These are phyloP conservation scores for Cicer chorassanicum DNA, from an alignment of 306 rosid species.

Conservation along the genomic window DNA sequence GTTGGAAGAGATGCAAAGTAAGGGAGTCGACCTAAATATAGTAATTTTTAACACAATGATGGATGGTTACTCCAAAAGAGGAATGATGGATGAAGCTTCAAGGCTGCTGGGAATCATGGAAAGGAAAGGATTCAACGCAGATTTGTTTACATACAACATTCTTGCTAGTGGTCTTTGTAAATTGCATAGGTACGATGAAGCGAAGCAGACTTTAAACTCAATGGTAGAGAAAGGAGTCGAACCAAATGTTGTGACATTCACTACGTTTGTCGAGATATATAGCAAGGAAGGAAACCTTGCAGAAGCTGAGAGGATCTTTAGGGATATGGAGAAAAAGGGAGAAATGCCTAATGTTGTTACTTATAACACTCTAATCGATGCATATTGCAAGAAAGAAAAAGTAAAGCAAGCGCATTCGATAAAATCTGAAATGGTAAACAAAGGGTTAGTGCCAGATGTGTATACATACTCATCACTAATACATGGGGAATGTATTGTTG, in stretches of 20 bases:
- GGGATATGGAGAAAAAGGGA: constrained; percentile 68
- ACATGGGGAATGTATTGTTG: constrained; percentile 72
- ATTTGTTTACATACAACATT: constrained; percentile 60
- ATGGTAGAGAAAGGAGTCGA: constrained; percentile 74
- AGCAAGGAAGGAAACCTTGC: constrained; percentile 85
- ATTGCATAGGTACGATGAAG: constrained; percentile 62
- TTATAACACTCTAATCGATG: constrained; percentile 73
- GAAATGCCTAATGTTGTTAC: constrained; percentile 63
- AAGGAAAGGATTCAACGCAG: constrained; percentile 64
- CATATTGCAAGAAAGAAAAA: constrained; percentile 68
- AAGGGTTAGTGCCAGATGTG: constrained; percentile 68
- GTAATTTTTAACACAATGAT: constrained; percentile 70
- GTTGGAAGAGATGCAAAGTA: constrained; percentile 69
- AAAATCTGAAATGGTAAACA: constrained; percentile 61
- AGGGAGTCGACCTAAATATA: constrained; percentile 58
- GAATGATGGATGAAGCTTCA: constrained; percentile 74
- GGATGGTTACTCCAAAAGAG: constrained; percentile 75
- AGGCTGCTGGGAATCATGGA: constrained; percentile 60
- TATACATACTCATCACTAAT: constrained; percentile 79
- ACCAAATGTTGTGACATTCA: constrained; percentile 63
- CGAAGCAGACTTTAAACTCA: constrained; percentile 60
- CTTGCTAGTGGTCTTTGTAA: constrained; percentile 72
- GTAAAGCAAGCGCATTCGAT: constrained; percentile 62
- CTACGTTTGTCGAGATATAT: constrained; percentile 69
- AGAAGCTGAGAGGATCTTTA: constrained; percentile 64